Percentiles rank a stretch among this genome's conserved stretches.
Evolutionary conservation across 2,329 filamentous ascomycete genomes (phyloP).

Genomic region (Sphaerulina musiva): DNA sequence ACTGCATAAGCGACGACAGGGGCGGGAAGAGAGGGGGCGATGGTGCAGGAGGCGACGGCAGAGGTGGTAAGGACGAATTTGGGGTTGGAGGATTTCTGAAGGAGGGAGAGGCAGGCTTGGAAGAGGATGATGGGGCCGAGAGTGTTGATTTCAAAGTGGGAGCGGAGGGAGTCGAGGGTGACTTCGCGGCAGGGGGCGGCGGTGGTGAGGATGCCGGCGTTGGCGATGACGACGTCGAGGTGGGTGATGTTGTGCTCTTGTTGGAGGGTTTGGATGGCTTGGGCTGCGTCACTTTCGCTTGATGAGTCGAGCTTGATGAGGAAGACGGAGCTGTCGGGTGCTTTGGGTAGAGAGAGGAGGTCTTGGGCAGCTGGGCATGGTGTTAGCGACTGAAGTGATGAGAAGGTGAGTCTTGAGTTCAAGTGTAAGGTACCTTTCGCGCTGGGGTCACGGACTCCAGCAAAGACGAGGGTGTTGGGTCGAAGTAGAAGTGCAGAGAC

Average conservation of each 20-base stretch:
- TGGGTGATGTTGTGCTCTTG: neutral
- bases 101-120: neutral
- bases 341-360: slow-evolving; percentile 1
- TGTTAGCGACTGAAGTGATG: neutral
- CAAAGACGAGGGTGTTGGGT: slow-evolving; percentile 1
- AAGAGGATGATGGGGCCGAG: slow-evolving; percentile 2
- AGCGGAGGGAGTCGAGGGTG: neutral
- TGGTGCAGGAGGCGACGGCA: neutral
- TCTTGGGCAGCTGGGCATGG: neutral
- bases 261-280: neutral
- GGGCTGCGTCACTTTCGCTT: neutral
- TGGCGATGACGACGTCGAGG: neutral
- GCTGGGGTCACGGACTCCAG: slow-evolving; percentile 3
- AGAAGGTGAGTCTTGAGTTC: neutral
- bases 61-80: slow-evolving; percentile 2
- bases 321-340: neutral
- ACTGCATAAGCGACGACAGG: slow-evolving; percentile 3
- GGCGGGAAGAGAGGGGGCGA: neutral
- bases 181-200: neutral
- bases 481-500: slow-evolving; percentile 2
- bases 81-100: neutral
- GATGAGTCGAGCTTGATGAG: slow-evolving; percentile 2
- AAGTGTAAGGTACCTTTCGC: neutral
- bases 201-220: neutral
- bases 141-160: slow-evolving; percentile 4